Evolutionary conservation across 2,329 filamentous ascomycete species (phyloP).

Genomic region (Aspergillus jensenii): DNA sequence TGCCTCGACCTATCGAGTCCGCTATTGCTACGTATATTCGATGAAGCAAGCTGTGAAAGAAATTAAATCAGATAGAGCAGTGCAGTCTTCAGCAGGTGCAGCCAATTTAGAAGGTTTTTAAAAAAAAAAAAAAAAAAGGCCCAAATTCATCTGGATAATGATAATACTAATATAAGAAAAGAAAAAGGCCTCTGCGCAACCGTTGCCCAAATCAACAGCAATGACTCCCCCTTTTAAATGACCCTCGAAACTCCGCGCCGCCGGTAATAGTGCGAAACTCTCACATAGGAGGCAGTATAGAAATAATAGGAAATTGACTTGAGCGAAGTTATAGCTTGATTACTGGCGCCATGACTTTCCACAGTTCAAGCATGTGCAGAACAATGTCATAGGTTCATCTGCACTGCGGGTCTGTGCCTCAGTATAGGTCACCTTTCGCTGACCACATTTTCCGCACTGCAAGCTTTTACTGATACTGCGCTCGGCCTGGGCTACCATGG

Average conservation of each 20-base stretch:
- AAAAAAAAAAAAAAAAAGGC: not conserved
- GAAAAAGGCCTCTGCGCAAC: not conserved
- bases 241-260: constrained; percentile 19
- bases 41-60: not conserved
- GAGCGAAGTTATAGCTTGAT: constrained; percentile 4
- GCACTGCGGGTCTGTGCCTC: constrained; percentile 95
- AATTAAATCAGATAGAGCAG: not conserved
- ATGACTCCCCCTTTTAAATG: constrained; percentile 13
- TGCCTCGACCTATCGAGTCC: not conserved
- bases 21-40: not conserved
- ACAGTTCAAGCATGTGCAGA: constrained; percentile 50
- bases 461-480: constrained; percentile 86
- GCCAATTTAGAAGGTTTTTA: not conserved
- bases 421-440: constrained; percentile 92
- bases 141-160: not conserved
- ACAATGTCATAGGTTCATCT: constrained; percentile 73
- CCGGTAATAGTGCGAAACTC: constrained; percentile 9
- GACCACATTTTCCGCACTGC: constrained; percentile 86
- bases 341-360: constrained; percentile 49
- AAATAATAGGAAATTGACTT: constrained; percentile 6
- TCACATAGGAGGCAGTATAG: constrained; percentile 5
- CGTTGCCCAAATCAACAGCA: constrained; percentile 6
- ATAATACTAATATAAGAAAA: constrained; percentile 1
- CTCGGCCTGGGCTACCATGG: constrained; percentile 89
- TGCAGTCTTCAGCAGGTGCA: not conserved